Evolutionary conservation across 129 eudicot genomes (phyloP), one percentile per base, ranked within the genome.

Genomic region (sunflower (Helianthus annuus)): DNA sequence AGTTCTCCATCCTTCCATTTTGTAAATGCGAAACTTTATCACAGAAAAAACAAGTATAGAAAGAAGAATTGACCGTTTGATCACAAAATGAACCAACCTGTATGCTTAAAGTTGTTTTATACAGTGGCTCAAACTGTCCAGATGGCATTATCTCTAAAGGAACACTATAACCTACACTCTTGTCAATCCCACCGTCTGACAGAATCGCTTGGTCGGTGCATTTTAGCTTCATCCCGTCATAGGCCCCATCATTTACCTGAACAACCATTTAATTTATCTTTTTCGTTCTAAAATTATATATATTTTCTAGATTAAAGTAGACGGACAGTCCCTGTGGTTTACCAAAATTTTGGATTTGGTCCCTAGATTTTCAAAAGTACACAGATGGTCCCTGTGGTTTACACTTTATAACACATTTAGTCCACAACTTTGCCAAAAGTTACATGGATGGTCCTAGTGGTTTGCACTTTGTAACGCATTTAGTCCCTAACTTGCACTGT

Each of bases 51-150:
- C 48, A 9, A 60, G n/a, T 10, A 44, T 11, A 62, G 10, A n/a
- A 27, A 56, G 64, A 40, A 59, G 22, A 10, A 66, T 45, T 29
- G 64, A 48, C 7, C 42, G 38, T 22, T 71, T 46, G 71, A 69
- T 40, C 40, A 62, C 45, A 77, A 16, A 40, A 15, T 32, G 22
- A 46, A 73, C 73, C 66, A 64, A 95, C 99, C 97, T 95, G 99
- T 68, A 95, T 86, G 51, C 95, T 91, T 65, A 95, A 84, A n/a
- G 84, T 81, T 55, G 97, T 90, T 87, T 86, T 95, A 81, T 95
- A 95, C 12, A 95, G 94, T 10, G 99, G 99, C 78, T 95, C 99
- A 76, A 95, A 95, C 69, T 95, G 99, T 38, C 99, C 99, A 24
- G 97, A 80, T 57, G 99, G 99, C 94, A 69, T 95, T 79, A 95